These are phyloP conservation scores for Pythium rhizo-oryzae DNA, from an alignment of 352 stramenopile genomes.

Conservation along the genomic window DNA sequence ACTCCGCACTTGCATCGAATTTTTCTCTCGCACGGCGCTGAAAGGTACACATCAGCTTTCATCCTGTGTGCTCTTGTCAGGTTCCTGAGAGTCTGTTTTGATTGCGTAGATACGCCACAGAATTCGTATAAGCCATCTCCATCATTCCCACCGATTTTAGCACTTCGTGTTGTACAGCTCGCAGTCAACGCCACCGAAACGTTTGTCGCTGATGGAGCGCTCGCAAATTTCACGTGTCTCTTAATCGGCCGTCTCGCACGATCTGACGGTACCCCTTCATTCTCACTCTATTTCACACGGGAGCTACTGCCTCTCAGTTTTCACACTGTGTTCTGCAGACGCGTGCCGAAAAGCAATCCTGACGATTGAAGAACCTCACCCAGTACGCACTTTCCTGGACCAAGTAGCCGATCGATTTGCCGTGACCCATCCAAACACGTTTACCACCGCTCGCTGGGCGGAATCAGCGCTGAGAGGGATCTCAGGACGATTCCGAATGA, in stretches of 20 bases:
- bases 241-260: conserved; percentile 51
- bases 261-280: conserved; percentile 16
- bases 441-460: conserved; percentile 30
- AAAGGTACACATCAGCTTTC: conserved; percentile 27
- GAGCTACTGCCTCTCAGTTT: too few relatives aligned
- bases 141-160: not conserved
- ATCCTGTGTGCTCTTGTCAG: not conserved
- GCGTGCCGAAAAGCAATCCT: conserved; percentile 10
- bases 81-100: too few relatives aligned
- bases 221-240: conserved; percentile 41
- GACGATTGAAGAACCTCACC: conserved; percentile 1
- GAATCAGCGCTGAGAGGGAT: conserved; percentile 32
- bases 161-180: conserved; percentile 5
- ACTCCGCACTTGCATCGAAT: conserved; percentile 43
- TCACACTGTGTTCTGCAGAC: not conserved
- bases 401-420: conserved; percentile 1
- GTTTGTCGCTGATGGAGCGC: conserved; percentile 48
- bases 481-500: conserved; percentile 27
- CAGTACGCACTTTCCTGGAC: conserved; percentile 1
- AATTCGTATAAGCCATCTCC: not conserved
- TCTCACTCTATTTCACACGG: too few relatives aligned
- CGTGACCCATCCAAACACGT: not conserved
- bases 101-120: not conserved
- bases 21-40: conserved; percentile 45
- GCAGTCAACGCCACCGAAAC: conserved; percentile 43